A percentile compares a stretch with the other conserved stretches of the same genome.
Conservation (phyloP, 2,329 filamentous ascomycete species). For the Alternaria alternata region DNA sequence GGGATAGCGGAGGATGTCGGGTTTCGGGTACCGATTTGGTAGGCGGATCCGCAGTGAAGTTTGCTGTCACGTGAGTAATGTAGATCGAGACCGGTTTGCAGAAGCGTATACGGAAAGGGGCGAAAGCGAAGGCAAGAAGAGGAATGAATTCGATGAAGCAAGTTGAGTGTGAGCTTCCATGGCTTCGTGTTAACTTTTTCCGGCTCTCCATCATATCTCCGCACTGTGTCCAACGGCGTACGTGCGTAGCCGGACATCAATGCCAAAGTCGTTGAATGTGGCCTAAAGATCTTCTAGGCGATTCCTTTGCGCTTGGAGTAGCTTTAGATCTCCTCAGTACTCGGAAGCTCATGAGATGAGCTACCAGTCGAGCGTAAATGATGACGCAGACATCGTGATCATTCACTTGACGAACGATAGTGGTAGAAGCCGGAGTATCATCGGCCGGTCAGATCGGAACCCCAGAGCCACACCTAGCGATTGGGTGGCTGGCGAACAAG, state of each 20-base stretch:
- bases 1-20: background rate
- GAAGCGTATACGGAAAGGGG: background rate
- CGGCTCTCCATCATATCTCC: conserved; percentile 22
- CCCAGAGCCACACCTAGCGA: background rate
- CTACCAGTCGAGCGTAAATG: background rate
- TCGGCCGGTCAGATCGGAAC: background rate
- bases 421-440: no score
- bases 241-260: background rate
- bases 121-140: background rate
- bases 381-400: background rate
- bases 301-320: background rate
- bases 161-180: background rate
- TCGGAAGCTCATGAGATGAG: background rate
- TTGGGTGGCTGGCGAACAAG: background rate
- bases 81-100: background rate
- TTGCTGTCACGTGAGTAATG: conserved; percentile 8
- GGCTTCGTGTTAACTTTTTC: background rate
- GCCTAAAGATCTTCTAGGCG: fast-evolving
- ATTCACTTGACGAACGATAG: background rate
- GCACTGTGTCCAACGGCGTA: conserved; percentile 1
- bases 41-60: conserved; percentile 6
- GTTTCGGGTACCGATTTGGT: background rate
- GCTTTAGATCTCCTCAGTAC: background rate
- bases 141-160: background rate
- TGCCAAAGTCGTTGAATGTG: background rate